phyloP scores from a whole-genome alignment of 345 rosid species.

The Salix udensis region DNA sequence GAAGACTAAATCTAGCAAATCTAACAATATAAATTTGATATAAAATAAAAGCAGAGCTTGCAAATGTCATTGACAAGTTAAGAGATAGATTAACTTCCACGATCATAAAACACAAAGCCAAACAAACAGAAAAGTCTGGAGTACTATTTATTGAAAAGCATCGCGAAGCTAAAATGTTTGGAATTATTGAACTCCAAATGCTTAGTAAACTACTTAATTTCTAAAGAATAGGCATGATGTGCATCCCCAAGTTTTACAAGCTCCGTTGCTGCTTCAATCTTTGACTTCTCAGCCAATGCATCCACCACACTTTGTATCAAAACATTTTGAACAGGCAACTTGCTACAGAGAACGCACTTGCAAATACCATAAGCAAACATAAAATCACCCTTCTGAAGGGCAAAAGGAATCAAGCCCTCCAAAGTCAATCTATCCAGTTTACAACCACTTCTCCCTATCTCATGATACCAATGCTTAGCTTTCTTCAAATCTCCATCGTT shows the following conservation, averaged over 20 bases:
- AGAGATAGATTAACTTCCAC: background rate
- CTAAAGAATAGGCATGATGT: conserved; percentile 21
- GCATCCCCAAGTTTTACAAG: conserved; percentile 51
- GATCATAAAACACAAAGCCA: background rate
- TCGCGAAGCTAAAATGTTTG: background rate
- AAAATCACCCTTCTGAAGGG: conserved; percentile 52
- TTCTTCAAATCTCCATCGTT: conserved; percentile 40
- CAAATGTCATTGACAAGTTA: background rate
- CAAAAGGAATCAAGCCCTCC: conserved; percentile 38
- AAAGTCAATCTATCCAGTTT: conserved; percentile 38
- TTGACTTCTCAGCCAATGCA: conserved; percentile 43
- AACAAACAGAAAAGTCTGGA: background rate
- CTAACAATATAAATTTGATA: background rate
- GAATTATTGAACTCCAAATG: background rate
- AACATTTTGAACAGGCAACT: conserved; percentile 29
- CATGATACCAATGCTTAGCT: conserved; percentile 49
- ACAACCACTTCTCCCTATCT: conserved; percentile 30
- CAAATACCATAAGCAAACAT: conserved; percentile 47
- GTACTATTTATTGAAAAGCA: background rate
- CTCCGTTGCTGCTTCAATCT: conserved; percentile 50
- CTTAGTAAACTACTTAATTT: background rate
- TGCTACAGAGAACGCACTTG: conserved; percentile 28
- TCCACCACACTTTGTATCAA: conserved; percentile 53
- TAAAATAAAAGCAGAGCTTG: background rate
- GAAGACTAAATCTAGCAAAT: no score